Percentiles rank a stretch among this genome's conserved stretches.
Conservation (phyloP, 768 basidiomycete species). For the Fomitopsis pulvina region DNA sequence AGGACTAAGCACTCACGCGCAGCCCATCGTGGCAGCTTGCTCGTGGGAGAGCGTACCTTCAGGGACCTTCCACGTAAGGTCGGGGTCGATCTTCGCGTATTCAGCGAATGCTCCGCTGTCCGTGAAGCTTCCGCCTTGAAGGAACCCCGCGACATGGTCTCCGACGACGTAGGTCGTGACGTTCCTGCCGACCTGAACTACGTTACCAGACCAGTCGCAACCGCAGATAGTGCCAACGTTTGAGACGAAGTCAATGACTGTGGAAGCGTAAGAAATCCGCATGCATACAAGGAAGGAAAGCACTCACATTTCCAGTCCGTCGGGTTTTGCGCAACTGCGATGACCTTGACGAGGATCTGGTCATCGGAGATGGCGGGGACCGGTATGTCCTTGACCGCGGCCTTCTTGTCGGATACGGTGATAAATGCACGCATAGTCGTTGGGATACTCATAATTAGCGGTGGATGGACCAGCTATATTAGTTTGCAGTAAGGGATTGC, state of each 20-base stretch:
- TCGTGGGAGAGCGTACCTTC: constrained; percentile 12
- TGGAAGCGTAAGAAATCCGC: background rate
- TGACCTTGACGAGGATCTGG: constrained; percentile 21
- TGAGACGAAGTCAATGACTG: constrained; percentile 6
- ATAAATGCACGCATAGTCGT: constrained; percentile 4
- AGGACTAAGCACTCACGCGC: constrained; percentile 11
- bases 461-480: too few species aligned
- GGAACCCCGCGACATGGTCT: constrained; percentile 22
- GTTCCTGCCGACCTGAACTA: constrained; percentile 17
- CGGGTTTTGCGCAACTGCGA: constrained; percentile 20
- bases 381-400: constrained; percentile 15
- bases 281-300: background rate
- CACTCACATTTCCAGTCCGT: constrained; percentile 20
- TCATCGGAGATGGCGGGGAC: constrained; percentile 17
- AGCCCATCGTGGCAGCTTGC: constrained; percentile 15
- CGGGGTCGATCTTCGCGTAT: constrained; percentile 19
- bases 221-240: constrained; percentile 17
- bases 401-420: constrained; percentile 7
- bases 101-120: constrained; percentile 22
- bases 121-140: constrained; percentile 17
- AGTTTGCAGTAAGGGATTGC: too few species aligned
- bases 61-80: constrained; percentile 20
- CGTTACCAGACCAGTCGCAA: constrained; percentile 21
- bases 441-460: too few species aligned
- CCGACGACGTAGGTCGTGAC: constrained; percentile 15